Conservation (phyloP, 306 rosid species). For the Vicia villosa region DNA sequence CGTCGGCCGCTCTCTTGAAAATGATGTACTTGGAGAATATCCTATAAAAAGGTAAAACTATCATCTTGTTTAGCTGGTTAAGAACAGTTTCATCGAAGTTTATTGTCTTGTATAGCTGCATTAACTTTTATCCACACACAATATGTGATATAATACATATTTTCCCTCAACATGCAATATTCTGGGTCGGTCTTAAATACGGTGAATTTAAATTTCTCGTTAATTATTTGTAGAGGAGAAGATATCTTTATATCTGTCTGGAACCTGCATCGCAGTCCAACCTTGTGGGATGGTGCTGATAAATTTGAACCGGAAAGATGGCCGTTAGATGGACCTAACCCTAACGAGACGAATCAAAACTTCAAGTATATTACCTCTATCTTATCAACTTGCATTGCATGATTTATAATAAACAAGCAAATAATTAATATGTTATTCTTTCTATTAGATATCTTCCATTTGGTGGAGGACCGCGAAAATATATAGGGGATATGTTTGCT, state of each 20-base stretch:
- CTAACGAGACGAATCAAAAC: constrained; percentile 91
- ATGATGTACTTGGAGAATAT: constrained; percentile 77
- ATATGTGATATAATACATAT: too few species aligned
- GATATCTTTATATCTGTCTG: constrained; percentile 91
- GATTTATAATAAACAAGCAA: not conserved
- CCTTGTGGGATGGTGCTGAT: constrained; percentile 79
- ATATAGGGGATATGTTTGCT: constrained; percentile 93
- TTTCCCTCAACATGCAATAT: too few species aligned
- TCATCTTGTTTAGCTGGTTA: not conserved
- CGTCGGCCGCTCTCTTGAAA: constrained; percentile 84
- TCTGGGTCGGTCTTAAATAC: constrained; percentile 12
- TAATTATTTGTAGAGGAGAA: constrained; percentile 71
- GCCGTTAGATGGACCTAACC: constrained; percentile 95
- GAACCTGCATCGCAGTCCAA: constrained; percentile 93
- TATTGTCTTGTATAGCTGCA: too few species aligned
- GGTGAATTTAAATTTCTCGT: constrained; percentile 23
- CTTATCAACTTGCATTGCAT: constrained; percentile 24
- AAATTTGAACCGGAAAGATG: constrained; percentile 92
- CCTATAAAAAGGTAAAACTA: constrained; percentile 70
- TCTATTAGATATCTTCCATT: constrained; percentile 84
- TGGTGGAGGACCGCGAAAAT: constrained; percentile 96
- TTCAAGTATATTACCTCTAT: constrained; percentile 58
- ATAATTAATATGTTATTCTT: constrained; percentile 17
- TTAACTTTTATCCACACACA: too few species aligned
- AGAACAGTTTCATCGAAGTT: too few species aligned